A percentile compares a stretch with the other conserved stretches of the same genome.
Evolutionary conservation across 495 filamentous ascomycete species (phyloP).

Genomic region (Choiromyces venosus): DNA sequence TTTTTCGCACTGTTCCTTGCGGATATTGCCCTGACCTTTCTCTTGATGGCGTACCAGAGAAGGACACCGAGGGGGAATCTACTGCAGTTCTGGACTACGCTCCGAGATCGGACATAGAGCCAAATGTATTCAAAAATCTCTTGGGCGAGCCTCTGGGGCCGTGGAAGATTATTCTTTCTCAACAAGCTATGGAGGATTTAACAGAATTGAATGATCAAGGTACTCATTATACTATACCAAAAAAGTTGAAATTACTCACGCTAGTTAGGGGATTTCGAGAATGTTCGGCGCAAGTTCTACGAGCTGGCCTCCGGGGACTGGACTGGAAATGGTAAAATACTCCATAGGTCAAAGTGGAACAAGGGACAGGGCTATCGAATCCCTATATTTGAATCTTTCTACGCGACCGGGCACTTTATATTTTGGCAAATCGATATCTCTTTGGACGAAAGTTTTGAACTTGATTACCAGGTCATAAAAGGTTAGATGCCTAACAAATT

Average conservation of each 20-base stretch:
- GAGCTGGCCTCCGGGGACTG: conserved; percentile 44
- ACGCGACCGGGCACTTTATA: conserved; percentile 27
- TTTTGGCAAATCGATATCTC: conserved; percentile 46
- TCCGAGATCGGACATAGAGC: too few species aligned
- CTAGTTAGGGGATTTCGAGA: background rate
- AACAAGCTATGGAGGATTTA: conserved; percentile 40
- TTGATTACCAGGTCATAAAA: conserved; percentile 24
- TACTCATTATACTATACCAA: background rate
- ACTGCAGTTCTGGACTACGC: too few species aligned
- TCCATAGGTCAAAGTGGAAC: background rate
- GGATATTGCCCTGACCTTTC: too few species aligned
- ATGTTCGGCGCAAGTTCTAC: conserved; percentile 30
- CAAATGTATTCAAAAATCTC: background rate
- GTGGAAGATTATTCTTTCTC: conserved; percentile 32
- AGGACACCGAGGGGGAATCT: too few species aligned
- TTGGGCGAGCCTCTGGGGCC: background rate
- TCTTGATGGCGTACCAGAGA: too few species aligned
- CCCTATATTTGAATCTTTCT: conserved; percentile 13
- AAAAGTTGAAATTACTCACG: background rate
- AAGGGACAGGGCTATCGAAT: conserved; percentile 11
- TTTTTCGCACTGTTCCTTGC: too few species aligned
- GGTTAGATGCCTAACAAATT: conserved; percentile 1
- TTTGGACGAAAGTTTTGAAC: conserved; percentile 30
- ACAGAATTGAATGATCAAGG: background rate
- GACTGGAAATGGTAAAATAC: conserved; percentile 12